phyloP scores from a whole-genome alignment of 306 rosid genomes.

The Acacia crassicarpa region DNA sequence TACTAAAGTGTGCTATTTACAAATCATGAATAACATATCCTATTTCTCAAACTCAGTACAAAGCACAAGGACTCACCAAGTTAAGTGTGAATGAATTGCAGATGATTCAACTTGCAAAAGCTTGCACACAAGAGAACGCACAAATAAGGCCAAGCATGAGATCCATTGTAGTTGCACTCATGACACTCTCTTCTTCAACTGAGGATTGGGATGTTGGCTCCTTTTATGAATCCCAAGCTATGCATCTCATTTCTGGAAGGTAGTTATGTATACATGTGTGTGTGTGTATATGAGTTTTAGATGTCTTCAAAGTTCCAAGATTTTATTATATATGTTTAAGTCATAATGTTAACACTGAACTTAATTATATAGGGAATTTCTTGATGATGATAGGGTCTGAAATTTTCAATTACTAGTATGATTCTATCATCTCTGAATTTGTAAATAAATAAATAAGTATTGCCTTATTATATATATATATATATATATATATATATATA shows the following conservation, averaged over 20 bases:
- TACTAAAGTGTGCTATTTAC: not conserved
- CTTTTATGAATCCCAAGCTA: conserved; percentile 59
- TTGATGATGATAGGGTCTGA: not conserved
- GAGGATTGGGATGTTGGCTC: conserved; percentile 82
- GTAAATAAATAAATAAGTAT: not conserved
- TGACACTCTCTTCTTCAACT: conserved; percentile 66
- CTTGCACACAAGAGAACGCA: conserved; percentile 73
- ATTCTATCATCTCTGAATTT: not conserved
- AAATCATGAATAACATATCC: not conserved
- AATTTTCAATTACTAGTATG: not conserved
- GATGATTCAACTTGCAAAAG: conserved; percentile 71
- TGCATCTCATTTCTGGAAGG: conserved; percentile 60
- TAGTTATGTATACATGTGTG: not conserved
- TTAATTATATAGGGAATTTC: not conserved
- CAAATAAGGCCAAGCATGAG: conserved; percentile 89
- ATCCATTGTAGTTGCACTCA: conserved; percentile 70
- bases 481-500: not conserved
- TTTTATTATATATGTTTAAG: not conserved
- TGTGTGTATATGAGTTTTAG: not conserved
- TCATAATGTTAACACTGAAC: not conserved
- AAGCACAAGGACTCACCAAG: not conserved
- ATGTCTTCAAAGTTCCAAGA: not conserved
- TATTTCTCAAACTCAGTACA: not conserved
- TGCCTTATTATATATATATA: not conserved
- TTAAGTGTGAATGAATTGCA: conserved; percentile 17